Percentiles rank a stretch among this genome's conserved stretches.
phyloP scores from a whole-genome alignment of 352 stramenopile species.

The Phytophthora macrochlamydospora region DNA sequence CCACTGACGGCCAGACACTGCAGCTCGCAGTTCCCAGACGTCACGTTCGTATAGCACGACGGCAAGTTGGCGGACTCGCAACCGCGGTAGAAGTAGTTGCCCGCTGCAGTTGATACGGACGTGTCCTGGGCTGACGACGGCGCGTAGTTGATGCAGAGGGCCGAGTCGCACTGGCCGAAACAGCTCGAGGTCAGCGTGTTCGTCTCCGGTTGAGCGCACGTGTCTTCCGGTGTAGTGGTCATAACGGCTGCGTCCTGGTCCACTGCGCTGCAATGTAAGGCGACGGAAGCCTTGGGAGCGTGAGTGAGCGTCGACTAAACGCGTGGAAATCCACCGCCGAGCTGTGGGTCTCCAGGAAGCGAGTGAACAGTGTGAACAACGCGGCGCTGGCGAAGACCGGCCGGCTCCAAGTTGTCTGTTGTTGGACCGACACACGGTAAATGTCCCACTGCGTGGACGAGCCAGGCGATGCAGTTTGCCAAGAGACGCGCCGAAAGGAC shows the following conservation, averaged over 20 bases:
- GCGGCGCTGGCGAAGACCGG: too few species aligned
- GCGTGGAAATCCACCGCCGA: not conserved
- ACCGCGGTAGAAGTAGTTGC: slow-evolving; percentile 68
- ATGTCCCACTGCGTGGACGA: slow-evolving; percentile 34
- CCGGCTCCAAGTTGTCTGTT: too few species aligned
- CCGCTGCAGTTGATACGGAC: slow-evolving; percentile 42
- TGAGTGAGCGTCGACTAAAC: not conserved
- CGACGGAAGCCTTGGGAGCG: too few species aligned
- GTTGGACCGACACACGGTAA: slow-evolving; percentile 2
- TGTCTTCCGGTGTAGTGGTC: not conserved
- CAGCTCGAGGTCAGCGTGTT: slow-evolving; percentile 73
- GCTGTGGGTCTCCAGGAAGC: not conserved
- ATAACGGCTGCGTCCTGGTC: not conserved
- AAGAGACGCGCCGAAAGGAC: not conserved
- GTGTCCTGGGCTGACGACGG: slow-evolving; percentile 26
- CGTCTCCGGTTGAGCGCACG: slow-evolving; percentile 39
- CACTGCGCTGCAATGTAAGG: not conserved
- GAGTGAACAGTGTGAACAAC: too few species aligned
- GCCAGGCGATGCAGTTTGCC: slow-evolving; percentile 15
- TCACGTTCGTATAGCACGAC: slow-evolving; percentile 57
- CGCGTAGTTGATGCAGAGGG: slow-evolving; percentile 74
- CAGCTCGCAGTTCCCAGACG: slow-evolving; percentile 52
- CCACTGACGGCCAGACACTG: slow-evolving; percentile 64
- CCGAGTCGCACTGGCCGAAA: slow-evolving; percentile 51
- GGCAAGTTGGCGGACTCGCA: slow-evolving; percentile 54